Evolutionary conservation across 805 yeast genomes (phyloP).

Genomic region (Wickerhamomyces ciferrii): DNA sequence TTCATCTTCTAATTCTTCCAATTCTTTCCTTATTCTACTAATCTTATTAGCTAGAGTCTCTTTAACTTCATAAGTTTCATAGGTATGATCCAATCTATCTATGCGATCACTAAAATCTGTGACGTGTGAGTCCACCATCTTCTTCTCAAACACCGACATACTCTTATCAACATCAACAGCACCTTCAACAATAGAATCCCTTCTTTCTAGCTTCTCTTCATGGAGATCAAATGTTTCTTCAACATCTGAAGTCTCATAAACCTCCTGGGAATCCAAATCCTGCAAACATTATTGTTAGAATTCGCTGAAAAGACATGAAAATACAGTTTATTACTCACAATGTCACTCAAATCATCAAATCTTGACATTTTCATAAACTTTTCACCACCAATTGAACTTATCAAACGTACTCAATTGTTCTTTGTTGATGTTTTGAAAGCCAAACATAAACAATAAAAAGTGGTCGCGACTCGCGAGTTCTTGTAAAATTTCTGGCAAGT

Average conservation of each 20-base stretch:
- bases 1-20: conserved; percentile 28
- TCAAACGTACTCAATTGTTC: no score
- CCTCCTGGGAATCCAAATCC: conserved; percentile 27
- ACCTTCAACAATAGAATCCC: conserved; percentile 20
- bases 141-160: conserved; percentile 21
- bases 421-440: no score
- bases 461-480: no score
- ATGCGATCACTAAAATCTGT: conserved; percentile 24
- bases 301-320: not conserved
- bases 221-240: conserved; percentile 34
- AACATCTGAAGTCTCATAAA: conserved; percentile 35
- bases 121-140: conserved; percentile 17
- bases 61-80: conserved; percentile 22
- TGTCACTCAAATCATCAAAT: not conserved
- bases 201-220: conserved; percentile 1
- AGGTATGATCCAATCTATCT: conserved; percentile 30
- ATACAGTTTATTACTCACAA: conserved; percentile 6
- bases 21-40: conserved; percentile 31
- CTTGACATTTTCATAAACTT: not conserved
- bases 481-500: no score
- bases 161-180: conserved; percentile 14
- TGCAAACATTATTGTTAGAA: conserved; percentile 1
- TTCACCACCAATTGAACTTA: not conserved
- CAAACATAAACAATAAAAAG: no score
- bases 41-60: conserved; percentile 36